These are phyloP conservation scores for Avena insularis DNA, from an alignment of 176 grass and related monocot genomes.

Conservation along the genomic window DNA sequence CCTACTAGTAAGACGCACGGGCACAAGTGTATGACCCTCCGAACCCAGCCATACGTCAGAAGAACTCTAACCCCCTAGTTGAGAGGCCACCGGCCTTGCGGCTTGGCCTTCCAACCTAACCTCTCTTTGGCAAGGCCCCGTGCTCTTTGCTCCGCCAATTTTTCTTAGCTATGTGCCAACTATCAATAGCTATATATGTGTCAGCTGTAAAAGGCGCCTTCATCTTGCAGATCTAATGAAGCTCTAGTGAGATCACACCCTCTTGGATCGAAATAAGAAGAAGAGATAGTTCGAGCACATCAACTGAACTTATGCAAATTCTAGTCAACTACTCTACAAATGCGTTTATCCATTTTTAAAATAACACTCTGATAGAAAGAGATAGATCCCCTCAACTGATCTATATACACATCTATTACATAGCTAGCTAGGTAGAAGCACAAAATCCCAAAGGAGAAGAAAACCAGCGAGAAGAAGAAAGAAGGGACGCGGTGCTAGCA, in stretches of 20 bases:
- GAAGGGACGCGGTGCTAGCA: not conserved
- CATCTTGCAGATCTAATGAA: not conserved
- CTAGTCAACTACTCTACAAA: not conserved
- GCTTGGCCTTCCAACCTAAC: not conserved
- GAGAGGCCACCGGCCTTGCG: not conserved
- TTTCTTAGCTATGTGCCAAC: not conserved
- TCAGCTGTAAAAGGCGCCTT: not conserved
- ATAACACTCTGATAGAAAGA: not conserved
- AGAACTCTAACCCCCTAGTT: not conserved
- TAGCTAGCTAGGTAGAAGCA: slow-evolving; percentile 16
- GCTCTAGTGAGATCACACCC: not conserved
- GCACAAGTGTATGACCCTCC: not conserved
- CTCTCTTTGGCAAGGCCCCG: not conserved
- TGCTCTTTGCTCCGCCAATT: not conserved
- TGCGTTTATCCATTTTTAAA: not conserved
- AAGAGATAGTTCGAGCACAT: not conserved
- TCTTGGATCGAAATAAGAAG: not conserved
- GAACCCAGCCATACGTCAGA: not conserved
- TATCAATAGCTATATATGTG: too few relatives aligned
- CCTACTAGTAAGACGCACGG: not conserved
- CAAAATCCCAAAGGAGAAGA: not conserved
- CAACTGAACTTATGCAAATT: not conserved
- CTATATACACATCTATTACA: not conserved
- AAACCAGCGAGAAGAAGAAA: slow-evolving; percentile 13
- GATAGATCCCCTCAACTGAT: not conserved